Evolutionary conservation across 192 early-diverging fungal species (phyloP).

Genomic region (Neocallimastix lanati): DNA sequence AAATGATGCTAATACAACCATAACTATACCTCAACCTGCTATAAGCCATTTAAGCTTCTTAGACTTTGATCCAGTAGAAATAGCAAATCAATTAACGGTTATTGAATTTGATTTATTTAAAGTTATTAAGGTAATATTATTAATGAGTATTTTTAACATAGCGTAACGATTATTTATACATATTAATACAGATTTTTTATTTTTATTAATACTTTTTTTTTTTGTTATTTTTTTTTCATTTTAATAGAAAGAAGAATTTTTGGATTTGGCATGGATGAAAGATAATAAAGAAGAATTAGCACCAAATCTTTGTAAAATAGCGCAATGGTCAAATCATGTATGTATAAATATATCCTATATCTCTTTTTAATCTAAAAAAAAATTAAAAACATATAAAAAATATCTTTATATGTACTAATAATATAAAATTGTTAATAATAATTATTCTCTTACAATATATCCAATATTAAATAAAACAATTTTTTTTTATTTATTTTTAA

Average conservation of each 20-base stretch:
- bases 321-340: slow-evolving; percentile 35
- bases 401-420: too few species aligned
- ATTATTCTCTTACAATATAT: too few species aligned
- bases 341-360: too few species aligned
- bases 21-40: not conserved
- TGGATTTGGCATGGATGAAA: slow-evolving; percentile 36
- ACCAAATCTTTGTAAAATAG: slow-evolving; percentile 29
- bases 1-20: not conserved
- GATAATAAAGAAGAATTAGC: slow-evolving; percentile 29
- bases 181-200: not conserved
- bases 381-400: too few species aligned
- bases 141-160: not conserved
- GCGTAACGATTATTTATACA: too few species aligned
- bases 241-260: slow-evolving; percentile 25
- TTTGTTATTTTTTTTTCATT: too few species aligned
- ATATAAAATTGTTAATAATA: too few species aligned
- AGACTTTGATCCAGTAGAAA: slow-evolving; percentile 31
- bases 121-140: slow-evolving; percentile 14
- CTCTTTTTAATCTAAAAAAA: too few species aligned
- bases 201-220: too few species aligned
- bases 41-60: slow-evolving; percentile 2
- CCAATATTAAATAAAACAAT: too few species aligned
- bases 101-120: slow-evolving; percentile 32
- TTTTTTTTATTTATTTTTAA: not conserved
- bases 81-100: slow-evolving; percentile 33